A percentile compares a stretch with the other conserved stretches of the same genome.
Evolutionary conservation across 352 stramenopile species (phyloP).

Genomic region (Phytophthora ohioensis): DNA sequence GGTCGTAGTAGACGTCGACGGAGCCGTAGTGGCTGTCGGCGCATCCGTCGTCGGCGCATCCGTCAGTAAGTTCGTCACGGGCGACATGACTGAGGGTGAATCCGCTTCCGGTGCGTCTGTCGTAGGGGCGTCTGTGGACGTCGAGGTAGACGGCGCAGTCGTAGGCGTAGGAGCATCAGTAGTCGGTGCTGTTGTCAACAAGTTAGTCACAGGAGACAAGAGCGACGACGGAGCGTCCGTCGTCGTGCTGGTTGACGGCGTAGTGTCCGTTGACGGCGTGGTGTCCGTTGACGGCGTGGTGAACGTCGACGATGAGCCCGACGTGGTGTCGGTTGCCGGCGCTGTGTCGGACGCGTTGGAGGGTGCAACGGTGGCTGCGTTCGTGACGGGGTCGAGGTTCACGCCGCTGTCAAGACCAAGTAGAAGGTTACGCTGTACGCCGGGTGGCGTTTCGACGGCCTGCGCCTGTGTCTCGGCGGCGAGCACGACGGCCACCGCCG

Average conservation of each 20-base stretch:
- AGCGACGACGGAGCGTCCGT: constrained; percentile 12
- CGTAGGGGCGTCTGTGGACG: constrained; percentile 8
- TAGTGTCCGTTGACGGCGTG: neutral
- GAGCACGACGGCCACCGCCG: constrained; percentile 27
- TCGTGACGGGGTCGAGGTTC: constrained; percentile 1
- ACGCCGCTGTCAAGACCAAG: constrained; percentile 7
- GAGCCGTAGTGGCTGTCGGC: constrained; percentile 2
- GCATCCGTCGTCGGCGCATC: constrained; percentile 5
- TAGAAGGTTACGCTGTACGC: constrained; percentile 21
- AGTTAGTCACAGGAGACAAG: constrained; percentile 18
- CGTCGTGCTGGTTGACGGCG: constrained; percentile 17
- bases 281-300: neutral
- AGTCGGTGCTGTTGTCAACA: constrained; percentile 13
- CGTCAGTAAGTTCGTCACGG: no score
- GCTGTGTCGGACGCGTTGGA: neutral
- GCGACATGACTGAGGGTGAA: no score
- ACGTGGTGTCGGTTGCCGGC: constrained; percentile 5
- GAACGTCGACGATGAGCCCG: neutral
- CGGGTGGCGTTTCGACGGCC: neutral
- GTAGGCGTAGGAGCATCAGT: constrained; percentile 11
- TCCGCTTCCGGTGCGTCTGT: neutral
- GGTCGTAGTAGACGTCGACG: no score
- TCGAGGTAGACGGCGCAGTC: neutral
- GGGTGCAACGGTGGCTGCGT: constrained; percentile 10
- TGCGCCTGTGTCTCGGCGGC: constrained; percentile 28